phyloP scores from a whole-genome alignment of 2,329 filamentous ascomycete species.

The Rhynchosporium agropyri region DNA sequence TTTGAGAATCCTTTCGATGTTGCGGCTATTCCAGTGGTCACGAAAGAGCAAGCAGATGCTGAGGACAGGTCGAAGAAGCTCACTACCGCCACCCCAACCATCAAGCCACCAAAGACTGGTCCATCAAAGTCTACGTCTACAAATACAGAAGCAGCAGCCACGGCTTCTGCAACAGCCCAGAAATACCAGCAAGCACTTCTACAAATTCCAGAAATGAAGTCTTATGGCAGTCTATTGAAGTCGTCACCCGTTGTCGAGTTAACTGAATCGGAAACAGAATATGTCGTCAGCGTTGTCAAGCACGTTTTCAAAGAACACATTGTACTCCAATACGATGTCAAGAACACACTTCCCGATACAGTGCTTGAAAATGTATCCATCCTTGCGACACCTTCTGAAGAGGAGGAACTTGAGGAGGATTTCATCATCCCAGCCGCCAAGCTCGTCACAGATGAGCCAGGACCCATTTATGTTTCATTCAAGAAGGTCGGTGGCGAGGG shows the following conservation, averaged over 20 bases:
- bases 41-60: constrained; percentile 91
- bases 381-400: constrained; percentile 75
- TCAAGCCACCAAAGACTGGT: constrained; percentile 87
- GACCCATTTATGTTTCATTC: constrained; percentile 94
- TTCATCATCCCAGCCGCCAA: constrained; percentile 91
- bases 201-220: constrained; percentile 86
- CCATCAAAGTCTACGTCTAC: constrained; percentile 71
- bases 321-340: constrained; percentile 94
- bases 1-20: constrained; percentile 90
- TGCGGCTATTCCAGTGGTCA: constrained; percentile 86
- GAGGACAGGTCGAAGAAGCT: constrained; percentile 98
- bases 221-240: constrained; percentile 89
- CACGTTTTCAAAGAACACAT: constrained; percentile 98
- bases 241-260: constrained; percentile 85
- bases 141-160: constrained; percentile 73
- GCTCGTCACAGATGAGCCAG: constrained; percentile 81
- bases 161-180: constrained; percentile 78
- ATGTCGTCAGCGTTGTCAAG: constrained; percentile 91
- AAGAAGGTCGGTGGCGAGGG: constrained; percentile 76
- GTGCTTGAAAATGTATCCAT: constrained; percentile 89
- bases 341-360: constrained; percentile 92
- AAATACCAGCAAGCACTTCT: constrained; percentile 87
- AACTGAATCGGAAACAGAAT: constrained; percentile 96
- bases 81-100: constrained; percentile 84
- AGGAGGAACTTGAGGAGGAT: constrained; percentile 84